phyloP scores from a whole-genome alignment of 495 filamentous ascomycete genomes.

The Penicillium longicatenatum region DNA sequence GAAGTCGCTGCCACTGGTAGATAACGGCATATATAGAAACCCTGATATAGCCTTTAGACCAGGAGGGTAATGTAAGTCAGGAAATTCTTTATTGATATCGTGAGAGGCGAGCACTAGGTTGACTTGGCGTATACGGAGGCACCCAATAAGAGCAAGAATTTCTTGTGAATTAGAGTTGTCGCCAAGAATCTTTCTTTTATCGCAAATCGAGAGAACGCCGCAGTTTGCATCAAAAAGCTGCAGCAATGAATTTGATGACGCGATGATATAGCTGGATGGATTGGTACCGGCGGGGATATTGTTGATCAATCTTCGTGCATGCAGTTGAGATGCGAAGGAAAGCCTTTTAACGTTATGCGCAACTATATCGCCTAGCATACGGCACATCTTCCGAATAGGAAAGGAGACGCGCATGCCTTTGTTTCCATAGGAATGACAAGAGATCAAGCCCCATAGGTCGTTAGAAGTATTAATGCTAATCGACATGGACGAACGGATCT shows the following conservation, averaged over 20 bases:
- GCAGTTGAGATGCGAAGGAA: conserved; percentile 80
- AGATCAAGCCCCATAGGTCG: conserved; percentile 87
- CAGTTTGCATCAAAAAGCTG: conserved; percentile 88
- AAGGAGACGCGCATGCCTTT: conserved; percentile 88
- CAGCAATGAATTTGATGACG: conserved; percentile 83
- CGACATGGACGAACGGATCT: conserved; percentile 88
- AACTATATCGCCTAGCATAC: conserved; percentile 81
- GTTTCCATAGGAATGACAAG: conserved; percentile 83
- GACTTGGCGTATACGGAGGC: conserved; percentile 73
- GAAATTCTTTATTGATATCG: conserved; percentile 77
- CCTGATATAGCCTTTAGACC: conserved; percentile 82
- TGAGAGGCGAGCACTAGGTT: conserved; percentile 79
- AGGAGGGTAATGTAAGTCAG: conserved; percentile 76
- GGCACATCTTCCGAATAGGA: conserved; percentile 90
- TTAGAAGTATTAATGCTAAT: conserved; percentile 86
- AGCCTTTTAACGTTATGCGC: conserved; percentile 88
- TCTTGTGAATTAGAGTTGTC: conserved; percentile 77
- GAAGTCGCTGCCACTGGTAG: conserved; percentile 75
- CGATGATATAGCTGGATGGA: conserved; percentile 89
- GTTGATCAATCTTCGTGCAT: conserved; percentile 50
- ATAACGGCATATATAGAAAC: conserved; percentile 80
- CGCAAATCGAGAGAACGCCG: conserved; percentile 80
- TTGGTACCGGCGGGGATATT: conserved; percentile 74
- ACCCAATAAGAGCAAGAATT: conserved; percentile 82
- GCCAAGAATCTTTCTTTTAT: conserved; percentile 90